A percentile compares a stretch with the other conserved stretches of the same genome.
phyloP scores from a whole-genome alignment of 345 rosid species.

The Eucalyptus tenuipes region DNA sequence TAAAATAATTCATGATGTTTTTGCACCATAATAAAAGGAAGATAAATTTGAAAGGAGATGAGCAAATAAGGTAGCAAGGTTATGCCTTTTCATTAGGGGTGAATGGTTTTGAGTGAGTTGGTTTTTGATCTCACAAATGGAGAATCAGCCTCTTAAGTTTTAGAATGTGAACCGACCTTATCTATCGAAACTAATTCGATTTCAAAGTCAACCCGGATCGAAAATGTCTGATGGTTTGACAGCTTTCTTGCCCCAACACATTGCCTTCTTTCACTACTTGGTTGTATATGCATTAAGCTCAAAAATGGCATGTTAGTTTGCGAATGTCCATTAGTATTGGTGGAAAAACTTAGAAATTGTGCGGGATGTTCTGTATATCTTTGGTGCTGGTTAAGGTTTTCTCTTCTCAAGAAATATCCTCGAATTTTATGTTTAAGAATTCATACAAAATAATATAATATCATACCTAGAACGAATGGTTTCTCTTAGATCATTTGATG shows the following conservation, averaged over 20 bases:
- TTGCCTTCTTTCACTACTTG: not conserved
- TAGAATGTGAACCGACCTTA: not conserved
- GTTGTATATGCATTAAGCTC: not conserved
- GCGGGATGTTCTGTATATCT: not conserved
- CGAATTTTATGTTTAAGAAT: not conserved
- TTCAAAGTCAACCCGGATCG: not conserved
- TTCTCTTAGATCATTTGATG: not conserved
- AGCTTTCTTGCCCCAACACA: not conserved
- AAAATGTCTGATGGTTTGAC: not conserved
- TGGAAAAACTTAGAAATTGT: not conserved
- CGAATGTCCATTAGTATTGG: not conserved
- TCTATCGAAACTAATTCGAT: not conserved
- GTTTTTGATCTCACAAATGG: not conserved
- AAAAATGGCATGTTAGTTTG: not conserved
- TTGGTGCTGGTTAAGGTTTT: not conserved
- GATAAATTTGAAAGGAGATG: not conserved
- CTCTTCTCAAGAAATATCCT: not conserved
- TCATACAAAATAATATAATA: too few relatives aligned
- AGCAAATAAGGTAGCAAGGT: not conserved
- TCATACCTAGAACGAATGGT: too few relatives aligned
- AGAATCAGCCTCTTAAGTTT: not conserved
- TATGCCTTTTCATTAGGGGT: fast-evolving
- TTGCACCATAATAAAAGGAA: not conserved
- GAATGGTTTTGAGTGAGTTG: not conserved
- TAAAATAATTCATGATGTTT: not conserved